These are phyloP conservation scores for Jatropha podagrica DNA, from an alignment of 441 rosid species.

Conservation along the genomic window DNA sequence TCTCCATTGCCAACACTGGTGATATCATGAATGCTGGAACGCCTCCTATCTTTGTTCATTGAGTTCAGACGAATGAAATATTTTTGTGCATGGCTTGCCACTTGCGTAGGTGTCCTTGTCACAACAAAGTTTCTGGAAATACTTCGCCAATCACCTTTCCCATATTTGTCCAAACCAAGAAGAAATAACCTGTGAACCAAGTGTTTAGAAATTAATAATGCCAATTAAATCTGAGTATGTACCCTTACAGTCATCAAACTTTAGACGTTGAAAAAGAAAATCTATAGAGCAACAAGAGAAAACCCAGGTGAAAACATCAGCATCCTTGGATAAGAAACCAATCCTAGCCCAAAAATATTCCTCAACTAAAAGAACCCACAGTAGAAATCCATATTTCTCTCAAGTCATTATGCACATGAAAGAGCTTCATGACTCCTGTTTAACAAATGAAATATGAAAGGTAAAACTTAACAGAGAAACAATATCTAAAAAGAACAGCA, in stretches of 20 bases:
- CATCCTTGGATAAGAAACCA: background rate
- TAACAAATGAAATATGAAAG: background rate
- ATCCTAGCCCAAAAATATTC: constrained; percentile 4
- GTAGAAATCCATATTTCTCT: background rate
- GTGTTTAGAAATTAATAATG: constrained; percentile 13
- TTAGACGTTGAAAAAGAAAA: constrained; percentile 14
- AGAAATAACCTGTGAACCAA: constrained; percentile 74
- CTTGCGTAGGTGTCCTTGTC: constrained; percentile 97
- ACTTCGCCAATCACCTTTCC: constrained; percentile 99
- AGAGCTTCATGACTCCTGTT: background rate
- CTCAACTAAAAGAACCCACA: background rate
- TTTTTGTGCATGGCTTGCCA: constrained; percentile 98
- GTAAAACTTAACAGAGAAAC: background rate
- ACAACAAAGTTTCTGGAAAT: constrained; percentile 95
- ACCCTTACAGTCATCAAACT: background rate
- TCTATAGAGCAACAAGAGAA: constrained; percentile 13
- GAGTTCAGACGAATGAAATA: constrained; percentile 88
- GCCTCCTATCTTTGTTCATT: constrained; percentile 93
- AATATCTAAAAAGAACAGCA: background rate
- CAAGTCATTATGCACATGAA: background rate
- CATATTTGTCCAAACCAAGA: constrained; percentile 92
- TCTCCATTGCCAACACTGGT: constrained; percentile 84
- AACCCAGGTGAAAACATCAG: background rate
- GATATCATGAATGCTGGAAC: constrained; percentile 96
- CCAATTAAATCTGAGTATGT: constrained; percentile 7